Base-by-base conservation (phyloP, 768 basidiomycete genomes). In the Leucocoprinus birnbaumii region DNA sequence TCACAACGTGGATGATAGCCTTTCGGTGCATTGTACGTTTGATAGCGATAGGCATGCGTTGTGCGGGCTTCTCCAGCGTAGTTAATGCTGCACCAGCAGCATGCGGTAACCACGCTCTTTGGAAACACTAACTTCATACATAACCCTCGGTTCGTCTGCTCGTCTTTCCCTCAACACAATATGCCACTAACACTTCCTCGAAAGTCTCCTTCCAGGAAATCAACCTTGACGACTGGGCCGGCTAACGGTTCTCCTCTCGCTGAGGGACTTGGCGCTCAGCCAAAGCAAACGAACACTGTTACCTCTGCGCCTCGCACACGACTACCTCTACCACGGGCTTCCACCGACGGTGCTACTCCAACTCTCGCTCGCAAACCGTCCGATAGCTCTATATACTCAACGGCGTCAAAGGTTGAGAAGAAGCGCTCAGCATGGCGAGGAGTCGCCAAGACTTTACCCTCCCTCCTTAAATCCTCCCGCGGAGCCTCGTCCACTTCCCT, bases 391-490 rank as follows among this genome's bases (percentile, higher is more conserved):
- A 18, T 52, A 13, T 27, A 27, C 11, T 52, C 51, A n/a, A 52
- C 51, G 2, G 19, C 31, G 18, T 52, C 51, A 5, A 52, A 43
- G 13, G 25, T 27, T 5, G 51, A 52, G 10, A 52, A 52, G 42
- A 52, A 44, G 24, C 51, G 51, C 9, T 31, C 51, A 13, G 25
- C 27, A 43, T 52, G 51, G 51, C 51, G 51, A 10, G 51, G 51
- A 1, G 51, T 52, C 14, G n/a, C 51, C 14, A 52, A 52, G 25
- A 34, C 27, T 14, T 42, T 52, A 4, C 42, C 51, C 6, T 18
- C n/a, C 13, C 21, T 52, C 10, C 51, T 44, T 14, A 52, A 44
- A 52, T 52, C 51, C 11, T 31, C 41, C 11, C 51, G 51, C 13
- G 51, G 42, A 13, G 51, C 42, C n/a, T 52, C 50, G 5, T 51